Evolutionary conservation across 2,329 filamentous ascomycete species (phyloP).

Genomic region (Colletotrichum sp.): DNA sequence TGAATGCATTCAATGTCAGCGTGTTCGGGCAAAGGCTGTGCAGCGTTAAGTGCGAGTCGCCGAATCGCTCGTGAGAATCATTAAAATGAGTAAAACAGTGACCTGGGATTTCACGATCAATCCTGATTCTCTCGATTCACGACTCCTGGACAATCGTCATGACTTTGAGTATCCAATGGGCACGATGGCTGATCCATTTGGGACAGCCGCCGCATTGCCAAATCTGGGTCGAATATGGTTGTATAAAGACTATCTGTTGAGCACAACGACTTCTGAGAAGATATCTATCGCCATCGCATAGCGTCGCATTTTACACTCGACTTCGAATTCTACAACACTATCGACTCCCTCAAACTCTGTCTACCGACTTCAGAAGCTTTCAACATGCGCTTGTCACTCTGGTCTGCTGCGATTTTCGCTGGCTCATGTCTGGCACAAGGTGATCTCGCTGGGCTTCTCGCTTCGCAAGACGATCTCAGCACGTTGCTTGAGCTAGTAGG

Average conservation of each 20-base stretch:
- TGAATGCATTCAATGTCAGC: neutral
- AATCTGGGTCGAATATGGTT: neutral
- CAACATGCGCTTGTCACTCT: neutral
- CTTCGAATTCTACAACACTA: neutral
- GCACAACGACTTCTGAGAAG: neutral
- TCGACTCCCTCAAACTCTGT: neutral
- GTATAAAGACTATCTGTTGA: neutral
- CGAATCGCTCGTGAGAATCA: neutral
- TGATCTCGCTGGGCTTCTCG: conserved; percentile 24
- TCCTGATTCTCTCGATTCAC: neutral
- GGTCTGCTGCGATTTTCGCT: neutral
- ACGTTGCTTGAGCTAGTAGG: conserved; percentile 26
- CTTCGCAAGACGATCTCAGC: conserved; percentile 26
- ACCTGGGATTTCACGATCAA: neutral
- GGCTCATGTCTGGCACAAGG: conserved; percentile 20
- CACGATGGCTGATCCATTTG: neutral
- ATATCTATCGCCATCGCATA: neutral
- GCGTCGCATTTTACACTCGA: neutral
- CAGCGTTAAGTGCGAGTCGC: neutral
- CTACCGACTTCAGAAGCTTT: neutral
- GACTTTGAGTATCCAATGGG: neutral
- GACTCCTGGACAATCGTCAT: neutral
- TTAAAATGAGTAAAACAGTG: neutral
- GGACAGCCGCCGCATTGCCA: neutral
- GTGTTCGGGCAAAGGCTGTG: neutral